Evolutionary conservation across 2,329 filamentous ascomycete genomes (phyloP).

Genomic region (Conoideocrella luteorostrata): DNA sequence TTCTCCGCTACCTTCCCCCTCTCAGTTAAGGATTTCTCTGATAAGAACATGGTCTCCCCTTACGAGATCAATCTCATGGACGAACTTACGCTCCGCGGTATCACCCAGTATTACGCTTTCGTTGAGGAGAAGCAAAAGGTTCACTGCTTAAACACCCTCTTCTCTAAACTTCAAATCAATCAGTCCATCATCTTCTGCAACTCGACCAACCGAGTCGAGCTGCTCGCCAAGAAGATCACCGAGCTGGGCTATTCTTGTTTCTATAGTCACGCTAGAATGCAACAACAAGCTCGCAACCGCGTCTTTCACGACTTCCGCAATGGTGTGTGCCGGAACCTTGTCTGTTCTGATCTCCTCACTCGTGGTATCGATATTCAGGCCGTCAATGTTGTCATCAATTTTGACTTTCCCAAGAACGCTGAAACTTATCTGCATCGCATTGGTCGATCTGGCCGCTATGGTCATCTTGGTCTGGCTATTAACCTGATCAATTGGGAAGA

Average conservation of each 20-base stretch:
- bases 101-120: constrained; percentile 98
- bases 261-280: constrained; percentile 98
- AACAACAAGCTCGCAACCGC: constrained; percentile 91
- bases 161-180: constrained; percentile 98
- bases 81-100: constrained; percentile 93
- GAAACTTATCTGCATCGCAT: constrained; percentile 98
- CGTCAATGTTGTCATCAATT: constrained; percentile 99
- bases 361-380: constrained; percentile 99
- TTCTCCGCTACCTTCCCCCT: constrained; percentile 97
- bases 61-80: constrained; percentile 99
- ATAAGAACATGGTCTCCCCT: constrained; percentile 93
- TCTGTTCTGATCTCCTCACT: constrained; percentile 94
- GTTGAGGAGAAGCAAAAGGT: constrained; percentile 99
- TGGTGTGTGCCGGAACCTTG: constrained; percentile 93
- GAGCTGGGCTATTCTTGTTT: constrained; percentile 99
- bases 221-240: constrained; percentile 98
- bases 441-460: constrained; percentile 93
- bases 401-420: constrained; percentile 98
- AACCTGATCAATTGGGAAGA: constrained; percentile 99
- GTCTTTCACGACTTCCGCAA: constrained; percentile 99
- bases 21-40: constrained; percentile 95
- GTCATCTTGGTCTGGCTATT: constrained; percentile 93
- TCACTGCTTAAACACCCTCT: constrained; percentile 96
- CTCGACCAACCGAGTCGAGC: constrained; percentile 94
- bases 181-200: constrained; percentile 99